phyloP scores from a whole-genome alignment of 805 yeast genomes.

The Suhomyces pyralidae region DNA sequence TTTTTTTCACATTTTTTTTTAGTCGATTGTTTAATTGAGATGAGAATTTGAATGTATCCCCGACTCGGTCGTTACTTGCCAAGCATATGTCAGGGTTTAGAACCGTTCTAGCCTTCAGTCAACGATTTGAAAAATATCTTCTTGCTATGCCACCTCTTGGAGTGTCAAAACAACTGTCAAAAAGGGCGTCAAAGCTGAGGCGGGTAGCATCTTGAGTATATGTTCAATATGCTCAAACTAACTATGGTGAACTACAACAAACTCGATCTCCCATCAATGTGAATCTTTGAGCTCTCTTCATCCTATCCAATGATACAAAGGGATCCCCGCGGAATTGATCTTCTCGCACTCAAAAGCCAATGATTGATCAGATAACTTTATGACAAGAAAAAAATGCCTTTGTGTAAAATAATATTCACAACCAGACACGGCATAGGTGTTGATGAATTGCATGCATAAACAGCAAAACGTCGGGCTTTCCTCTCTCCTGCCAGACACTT shows the following conservation, averaged over 20 bases:
- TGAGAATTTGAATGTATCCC: not conserved
- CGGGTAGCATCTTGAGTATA: no score
- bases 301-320: not conserved
- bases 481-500: not conserved
- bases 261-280: not conserved
- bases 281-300: not conserved
- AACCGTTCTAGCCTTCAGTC: not conserved
- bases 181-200: no score
- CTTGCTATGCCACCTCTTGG: not conserved
- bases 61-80: not conserved
- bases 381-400: not conserved
- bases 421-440: not conserved
- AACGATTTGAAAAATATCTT: not conserved
- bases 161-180: not conserved
- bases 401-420: not conserved
- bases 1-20: not conserved
- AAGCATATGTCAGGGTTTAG: not conserved
- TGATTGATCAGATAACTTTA: constrained; percentile 7
- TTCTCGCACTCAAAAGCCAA: not conserved
- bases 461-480: not conserved
- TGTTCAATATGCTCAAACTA: not conserved
- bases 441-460: not conserved
- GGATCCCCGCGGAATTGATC: not conserved
- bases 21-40: not conserved
- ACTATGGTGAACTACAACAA: not conserved